Base-by-base conservation (phyloP, 306 rosid genomes). In the Calophaca sinica region DNA sequence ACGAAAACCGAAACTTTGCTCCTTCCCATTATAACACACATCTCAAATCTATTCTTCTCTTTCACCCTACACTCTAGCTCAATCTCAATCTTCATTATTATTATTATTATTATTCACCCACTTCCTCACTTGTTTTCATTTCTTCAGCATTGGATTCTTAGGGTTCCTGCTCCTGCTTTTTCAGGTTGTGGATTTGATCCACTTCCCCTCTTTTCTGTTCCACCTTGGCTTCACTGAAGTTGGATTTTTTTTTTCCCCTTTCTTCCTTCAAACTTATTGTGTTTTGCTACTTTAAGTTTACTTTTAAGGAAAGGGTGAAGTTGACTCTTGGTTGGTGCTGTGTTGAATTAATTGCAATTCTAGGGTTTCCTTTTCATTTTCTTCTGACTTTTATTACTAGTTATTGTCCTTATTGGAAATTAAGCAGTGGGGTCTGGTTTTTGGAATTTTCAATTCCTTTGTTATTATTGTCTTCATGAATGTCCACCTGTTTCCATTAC, bases 251-350 rank as follows among this genome's bases (percentile, higher is more conserved):
- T 13, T 3, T 28, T 57, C 58, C 11, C 4, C 15, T 61, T 13
- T 10, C 36, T 45, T 44, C 42, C 20, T 3, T 28, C 11, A 12
- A 12, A 54, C 26, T 39, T 15, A 2, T 3, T 35, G 33, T 50
- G 42, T 39, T 57, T 72, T 72, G 32, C 48, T 66, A 60, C 53
- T 75, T 60, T 36, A 68, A 55, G 65, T 44, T 35, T 33, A 1
- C n/a, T 44, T 73, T 62, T 72, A 68, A 60, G 70, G 62, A 31
- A 60, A 67, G 49, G 61, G 38, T 67, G 73, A 61, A 65, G 70
- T 51, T 31, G 75, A 84, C 76, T 51, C 50, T 48, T 60, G 65
- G 29, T 67, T 72, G 60, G 42, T 76, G 67, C 15, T 59, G 2
- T 60, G 53, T 55, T 6, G 42, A 73, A 67, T 80, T 66, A 52